These are phyloP conservation scores for Furcasterigmium sp. DNA, from an alignment of 2,329 filamentous ascomycete species.

Conservation along the genomic window DNA sequence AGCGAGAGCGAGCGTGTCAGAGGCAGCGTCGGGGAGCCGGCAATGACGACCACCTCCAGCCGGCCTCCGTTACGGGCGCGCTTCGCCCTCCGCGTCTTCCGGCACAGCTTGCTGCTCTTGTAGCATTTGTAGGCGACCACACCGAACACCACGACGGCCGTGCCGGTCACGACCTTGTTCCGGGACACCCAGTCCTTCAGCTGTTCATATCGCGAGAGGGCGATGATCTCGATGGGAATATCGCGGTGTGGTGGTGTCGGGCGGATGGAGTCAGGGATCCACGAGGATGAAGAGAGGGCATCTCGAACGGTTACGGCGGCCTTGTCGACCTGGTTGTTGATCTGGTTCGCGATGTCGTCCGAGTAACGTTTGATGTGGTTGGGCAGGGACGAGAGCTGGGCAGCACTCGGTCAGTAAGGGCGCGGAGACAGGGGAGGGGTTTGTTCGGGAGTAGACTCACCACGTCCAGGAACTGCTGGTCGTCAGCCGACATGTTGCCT, in stretches of 20 bases:
- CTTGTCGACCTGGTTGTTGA: constrained; percentile 76
- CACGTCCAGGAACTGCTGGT: constrained; percentile 72
- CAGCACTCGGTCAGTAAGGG: constrained; percentile 6
- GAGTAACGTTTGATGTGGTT: constrained; percentile 67
- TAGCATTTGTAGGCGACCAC: constrained; percentile 54
- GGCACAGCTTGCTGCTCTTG: constrained; percentile 48
- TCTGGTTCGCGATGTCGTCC: constrained; percentile 67
- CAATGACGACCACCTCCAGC: constrained; percentile 81
- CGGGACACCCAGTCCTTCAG: constrained; percentile 65
- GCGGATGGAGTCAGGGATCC: constrained; percentile 67
- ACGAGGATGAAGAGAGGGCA: constrained; percentile 59
- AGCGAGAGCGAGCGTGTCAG: constrained; percentile 77
- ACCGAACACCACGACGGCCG: constrained; percentile 65
- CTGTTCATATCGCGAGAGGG: constrained; percentile 38
- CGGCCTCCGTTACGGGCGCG: constrained; percentile 78
- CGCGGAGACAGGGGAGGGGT: background rate
- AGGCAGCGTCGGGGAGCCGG: constrained; percentile 80
- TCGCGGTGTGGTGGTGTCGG: constrained; percentile 43
- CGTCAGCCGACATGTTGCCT: constrained; percentile 70
- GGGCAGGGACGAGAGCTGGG: constrained; percentile 46
- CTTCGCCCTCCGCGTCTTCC: constrained; percentile 68
- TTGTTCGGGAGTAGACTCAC: too few species aligned
- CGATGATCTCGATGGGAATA: constrained; percentile 24
- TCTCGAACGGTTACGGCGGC: constrained; percentile 68
- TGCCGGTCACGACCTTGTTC: constrained; percentile 69